A percentile compares a stretch with the other conserved stretches of the same genome.
Evolutionary conservation across 345 rosid genomes (phyloP).

Genomic region (Conringia planisiliqua): DNA sequence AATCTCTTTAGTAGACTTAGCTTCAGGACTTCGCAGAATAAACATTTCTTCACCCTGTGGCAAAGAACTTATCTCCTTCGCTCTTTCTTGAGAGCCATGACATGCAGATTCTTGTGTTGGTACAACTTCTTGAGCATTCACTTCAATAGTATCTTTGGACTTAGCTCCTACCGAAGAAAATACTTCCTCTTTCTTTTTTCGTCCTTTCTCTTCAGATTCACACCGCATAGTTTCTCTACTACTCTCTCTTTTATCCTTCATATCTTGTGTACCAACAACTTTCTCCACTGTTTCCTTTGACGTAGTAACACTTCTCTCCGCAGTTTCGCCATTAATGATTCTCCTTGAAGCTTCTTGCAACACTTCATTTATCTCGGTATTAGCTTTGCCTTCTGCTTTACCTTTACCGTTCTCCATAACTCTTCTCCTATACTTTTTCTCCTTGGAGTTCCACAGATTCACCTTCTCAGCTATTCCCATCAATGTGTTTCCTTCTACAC

Average conservation of each 20-base stretch:
- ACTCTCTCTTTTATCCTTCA: neutral
- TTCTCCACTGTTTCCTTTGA: conserved; percentile 18
- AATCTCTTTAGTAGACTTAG: neutral
- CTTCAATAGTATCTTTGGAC: neutral
- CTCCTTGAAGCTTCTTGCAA: conserved; percentile 35
- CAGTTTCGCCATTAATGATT: conserved; percentile 17
- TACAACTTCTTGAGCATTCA: conserved; percentile 1
- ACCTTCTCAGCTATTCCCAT: conserved; percentile 39
- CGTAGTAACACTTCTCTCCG: conserved; percentile 20
- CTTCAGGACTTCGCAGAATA: neutral
- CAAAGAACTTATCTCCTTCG: neutral
- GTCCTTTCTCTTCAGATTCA: conserved; percentile 6
- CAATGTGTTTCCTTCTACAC: neutral
- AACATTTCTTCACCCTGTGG: neutral
- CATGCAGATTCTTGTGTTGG: neutral
- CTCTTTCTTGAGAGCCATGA: neutral
- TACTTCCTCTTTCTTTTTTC: neutral
- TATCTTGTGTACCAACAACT: neutral
- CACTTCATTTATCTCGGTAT: neutral
- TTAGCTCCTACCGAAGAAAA: neutral
- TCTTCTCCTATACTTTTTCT: conserved; percentile 16
- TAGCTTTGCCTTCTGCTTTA: neutral
- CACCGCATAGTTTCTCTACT: neutral
- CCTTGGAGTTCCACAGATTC: conserved; percentile 34
- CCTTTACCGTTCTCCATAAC: conserved; percentile 6